Percentiles rank a stretch among this genome's conserved stretches.
These are phyloP conservation scores for Pyropia haitanensis DNA, from an alignment of 23 red algal species.

Conservation along the genomic window DNA sequence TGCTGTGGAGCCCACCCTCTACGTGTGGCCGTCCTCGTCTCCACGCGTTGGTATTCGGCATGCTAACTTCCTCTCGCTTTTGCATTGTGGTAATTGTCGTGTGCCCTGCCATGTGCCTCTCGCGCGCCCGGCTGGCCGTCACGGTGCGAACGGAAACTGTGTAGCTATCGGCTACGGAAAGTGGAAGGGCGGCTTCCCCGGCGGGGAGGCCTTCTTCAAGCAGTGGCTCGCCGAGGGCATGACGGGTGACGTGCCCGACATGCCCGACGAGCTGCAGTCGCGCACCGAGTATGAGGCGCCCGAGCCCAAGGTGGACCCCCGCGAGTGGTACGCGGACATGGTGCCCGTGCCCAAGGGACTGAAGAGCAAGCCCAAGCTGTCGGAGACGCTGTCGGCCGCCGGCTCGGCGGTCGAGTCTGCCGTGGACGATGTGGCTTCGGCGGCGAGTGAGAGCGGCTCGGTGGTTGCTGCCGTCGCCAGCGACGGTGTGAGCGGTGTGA, in stretches of 20 bases:
- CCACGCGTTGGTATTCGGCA: no score
- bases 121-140: no score
- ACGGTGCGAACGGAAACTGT: no score
- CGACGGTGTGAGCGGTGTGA: background rate
- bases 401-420: background rate
- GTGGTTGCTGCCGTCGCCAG: background rate
- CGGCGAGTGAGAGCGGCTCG: background rate
- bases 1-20: no score
- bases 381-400: background rate
- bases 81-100: no score
- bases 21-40: no score
- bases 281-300: constrained; percentile 5
- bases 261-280: constrained; percentile 33
- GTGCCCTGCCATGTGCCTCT: no score
- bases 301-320: constrained; percentile 22
- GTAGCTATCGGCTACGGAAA: no score
- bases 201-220: constrained; percentile 69
- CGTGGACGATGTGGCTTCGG: background rate
- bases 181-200: constrained; percentile 52
- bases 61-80: no score
- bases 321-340: constrained; percentile 2
- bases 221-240: constrained; percentile 52
- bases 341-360: background rate
- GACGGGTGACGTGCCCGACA: constrained; percentile 41
- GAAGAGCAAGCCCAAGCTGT: background rate